Evolutionary conservation across 352 stramenopile species (phyloP).

Genomic region (Phytophthora palmivora): DNA sequence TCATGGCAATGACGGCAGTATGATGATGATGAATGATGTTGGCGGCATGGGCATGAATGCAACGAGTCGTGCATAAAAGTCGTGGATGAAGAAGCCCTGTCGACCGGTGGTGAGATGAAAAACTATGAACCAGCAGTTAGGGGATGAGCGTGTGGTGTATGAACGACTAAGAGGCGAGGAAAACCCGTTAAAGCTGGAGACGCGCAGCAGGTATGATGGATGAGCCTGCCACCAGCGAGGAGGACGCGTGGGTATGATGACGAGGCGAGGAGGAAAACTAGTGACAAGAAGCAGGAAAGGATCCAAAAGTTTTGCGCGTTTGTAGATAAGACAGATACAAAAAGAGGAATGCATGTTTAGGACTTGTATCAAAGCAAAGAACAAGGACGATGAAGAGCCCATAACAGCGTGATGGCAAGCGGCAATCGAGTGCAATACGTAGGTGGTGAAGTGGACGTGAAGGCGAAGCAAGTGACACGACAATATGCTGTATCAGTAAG

Average conservation of each 20-base stretch:
- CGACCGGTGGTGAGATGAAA: constrained; percentile 9
- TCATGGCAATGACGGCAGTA: constrained; percentile 36
- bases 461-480: constrained; percentile 39
- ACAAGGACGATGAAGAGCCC: constrained; percentile 34
- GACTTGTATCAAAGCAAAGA: constrained; percentile 65
- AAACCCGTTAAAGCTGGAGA: constrained; percentile 33
- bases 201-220: constrained; percentile 22
- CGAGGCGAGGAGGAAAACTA: constrained; percentile 21
- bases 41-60: constrained; percentile 56
- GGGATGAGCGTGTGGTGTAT: constrained; percentile 38
- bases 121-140: constrained; percentile 45
- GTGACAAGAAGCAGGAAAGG: constrained; percentile 35
- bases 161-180: constrained; percentile 26
- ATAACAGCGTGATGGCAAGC: constrained; percentile 10
- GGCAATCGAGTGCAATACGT: constrained; percentile 13
- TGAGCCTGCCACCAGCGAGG: constrained; percentile 18
- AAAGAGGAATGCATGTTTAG: constrained; percentile 56
- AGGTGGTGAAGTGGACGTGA: constrained; percentile 31
- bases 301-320: constrained; percentile 63
- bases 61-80: constrained; percentile 52
- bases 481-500: constrained; percentile 83
- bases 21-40: constrained; percentile 52
- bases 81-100: neutral
- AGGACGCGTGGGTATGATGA: constrained; percentile 35
- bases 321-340: constrained; percentile 72